phyloP scores from a whole-genome alignment of 2,329 filamentous ascomycete genomes.

The Fusarium fracticaudum region DNA sequence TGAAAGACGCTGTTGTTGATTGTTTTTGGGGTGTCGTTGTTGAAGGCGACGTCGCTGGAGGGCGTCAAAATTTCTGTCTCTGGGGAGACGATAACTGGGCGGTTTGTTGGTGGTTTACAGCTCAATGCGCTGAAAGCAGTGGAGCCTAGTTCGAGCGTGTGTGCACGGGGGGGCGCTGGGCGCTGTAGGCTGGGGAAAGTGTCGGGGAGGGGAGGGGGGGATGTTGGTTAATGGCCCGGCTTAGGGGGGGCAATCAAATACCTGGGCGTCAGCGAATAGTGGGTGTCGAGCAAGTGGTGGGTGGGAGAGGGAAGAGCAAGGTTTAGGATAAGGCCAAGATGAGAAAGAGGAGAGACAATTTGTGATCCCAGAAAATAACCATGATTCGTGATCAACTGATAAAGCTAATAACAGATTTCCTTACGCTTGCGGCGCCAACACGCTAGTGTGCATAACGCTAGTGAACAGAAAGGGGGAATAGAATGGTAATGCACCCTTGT shows the following conservation, averaged over 20 bases:
- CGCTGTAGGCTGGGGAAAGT: slow-evolving; percentile 30
- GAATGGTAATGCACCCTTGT: not conserved
- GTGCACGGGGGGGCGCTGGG: slow-evolving; percentile 21
- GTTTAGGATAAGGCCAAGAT: slow-evolving; percentile 35
- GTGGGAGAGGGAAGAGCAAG: slow-evolving; percentile 24
- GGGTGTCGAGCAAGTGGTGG: slow-evolving; percentile 23
- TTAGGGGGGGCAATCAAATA: slow-evolving; percentile 27
- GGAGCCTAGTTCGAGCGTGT: slow-evolving; percentile 32
- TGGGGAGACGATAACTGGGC: slow-evolving; percentile 33
- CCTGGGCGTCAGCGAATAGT: slow-evolving; percentile 25
- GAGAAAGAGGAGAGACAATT: slow-evolving; percentile 27
- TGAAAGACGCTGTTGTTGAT: slow-evolving; percentile 48
- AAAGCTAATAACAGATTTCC: slow-evolving; percentile 26
- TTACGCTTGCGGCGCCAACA: slow-evolving; percentile 7
- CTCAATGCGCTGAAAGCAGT: slow-evolving; percentile 38
- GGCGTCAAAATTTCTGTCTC: slow-evolving; percentile 48
- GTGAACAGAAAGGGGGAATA: slow-evolving; percentile 1
- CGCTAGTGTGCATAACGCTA: slow-evolving; percentile 22
- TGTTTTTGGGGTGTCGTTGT: slow-evolving; percentile 44
- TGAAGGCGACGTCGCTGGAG: slow-evolving; percentile 43
- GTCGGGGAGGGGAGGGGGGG: too few relatives aligned
- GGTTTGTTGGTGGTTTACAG: slow-evolving; percentile 31
- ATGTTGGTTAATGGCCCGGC: not conserved
- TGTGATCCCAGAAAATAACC: slow-evolving; percentile 17
- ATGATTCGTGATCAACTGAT: slow-evolving; percentile 25